Conservation (phyloP, 2,329 filamentous ascomycete genomes). For the Phaeophleospora eucalypticola region DNA sequence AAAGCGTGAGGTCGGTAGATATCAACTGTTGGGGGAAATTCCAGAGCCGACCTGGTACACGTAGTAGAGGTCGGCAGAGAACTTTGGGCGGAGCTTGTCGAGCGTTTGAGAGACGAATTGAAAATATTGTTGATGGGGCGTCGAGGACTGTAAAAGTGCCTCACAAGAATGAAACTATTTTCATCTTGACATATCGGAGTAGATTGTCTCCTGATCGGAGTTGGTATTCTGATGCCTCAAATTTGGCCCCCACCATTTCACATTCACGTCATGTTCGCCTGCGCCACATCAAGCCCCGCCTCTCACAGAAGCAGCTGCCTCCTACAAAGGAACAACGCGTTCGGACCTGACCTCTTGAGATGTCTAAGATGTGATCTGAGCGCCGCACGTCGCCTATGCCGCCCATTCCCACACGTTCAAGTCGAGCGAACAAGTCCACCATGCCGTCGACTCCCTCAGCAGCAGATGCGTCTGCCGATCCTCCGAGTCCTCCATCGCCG, state of each 20-base stretch:
- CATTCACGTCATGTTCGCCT: background rate
- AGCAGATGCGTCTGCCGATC: slow-evolving; percentile 12
- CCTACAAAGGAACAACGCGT: no score
- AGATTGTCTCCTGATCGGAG: no score
- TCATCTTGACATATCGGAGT: no score
- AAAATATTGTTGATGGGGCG: background rate
- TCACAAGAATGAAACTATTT: no score
- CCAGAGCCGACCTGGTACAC: slow-evolving; percentile 62
- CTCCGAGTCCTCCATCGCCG: slow-evolving; percentile 59
- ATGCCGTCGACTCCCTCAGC: slow-evolving; percentile 18
- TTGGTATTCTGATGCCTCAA: slow-evolving; percentile 5
- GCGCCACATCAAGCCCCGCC: slow-evolving; percentile 2
- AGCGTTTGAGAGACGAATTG: slow-evolving; percentile 1
- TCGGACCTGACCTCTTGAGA: no score
- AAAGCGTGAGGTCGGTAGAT: slow-evolving; percentile 59
- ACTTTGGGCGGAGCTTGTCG: slow-evolving; percentile 2
- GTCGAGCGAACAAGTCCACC: slow-evolving; percentile 1
- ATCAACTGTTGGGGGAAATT: slow-evolving; percentile 52
- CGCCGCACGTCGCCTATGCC: background rate
- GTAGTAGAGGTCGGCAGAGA: slow-evolving; percentile 26
- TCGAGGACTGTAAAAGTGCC: no score
- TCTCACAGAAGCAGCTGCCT: background rate
- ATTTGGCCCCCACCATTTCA: slow-evolving; percentile 4
- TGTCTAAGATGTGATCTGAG: background rate
- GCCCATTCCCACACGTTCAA: slow-evolving; percentile 4